Percentiles rank a stretch among this genome's conserved stretches.
Conservation (phyloP, 2,329 filamentous ascomycete genomes). For the Diaporthe ilicicola region DNA sequence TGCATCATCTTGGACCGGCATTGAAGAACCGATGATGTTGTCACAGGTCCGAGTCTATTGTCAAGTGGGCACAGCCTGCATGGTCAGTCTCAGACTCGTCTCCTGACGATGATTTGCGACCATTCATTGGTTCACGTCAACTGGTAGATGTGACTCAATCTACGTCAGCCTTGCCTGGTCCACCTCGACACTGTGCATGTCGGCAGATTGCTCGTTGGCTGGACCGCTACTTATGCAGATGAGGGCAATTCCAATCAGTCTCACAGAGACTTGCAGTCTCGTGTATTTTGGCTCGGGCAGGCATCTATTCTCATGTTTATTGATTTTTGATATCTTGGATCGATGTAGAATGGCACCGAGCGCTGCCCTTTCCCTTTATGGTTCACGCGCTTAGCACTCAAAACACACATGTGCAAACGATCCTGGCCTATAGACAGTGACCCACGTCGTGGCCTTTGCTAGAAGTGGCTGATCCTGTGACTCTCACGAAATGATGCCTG, state of each 20-base stretch:
- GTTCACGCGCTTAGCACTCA: background rate
- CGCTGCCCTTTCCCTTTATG: too few species aligned
- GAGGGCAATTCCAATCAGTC: background rate
- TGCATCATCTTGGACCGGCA: background rate
- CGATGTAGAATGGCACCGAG: too few species aligned
- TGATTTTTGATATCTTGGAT: too few species aligned
- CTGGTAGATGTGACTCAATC: background rate
- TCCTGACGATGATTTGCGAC: background rate
- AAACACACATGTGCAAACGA: background rate
- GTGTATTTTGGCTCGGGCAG: background rate
- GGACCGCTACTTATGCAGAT: background rate
- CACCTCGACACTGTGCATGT: background rate
- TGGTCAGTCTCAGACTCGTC: constrained; percentile 4
- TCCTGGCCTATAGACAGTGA: background rate
- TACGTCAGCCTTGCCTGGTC: constrained; percentile 6
- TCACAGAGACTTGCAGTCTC: background rate
- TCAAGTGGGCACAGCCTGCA: background rate
- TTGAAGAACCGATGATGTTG: background rate
- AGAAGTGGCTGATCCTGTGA: background rate
- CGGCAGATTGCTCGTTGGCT: background rate
- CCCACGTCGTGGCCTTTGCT: background rate
- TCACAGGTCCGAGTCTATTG: background rate
- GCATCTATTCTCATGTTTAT: background rate
- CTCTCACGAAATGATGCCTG: background rate
- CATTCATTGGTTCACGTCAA: background rate